Base-by-base conservation (phyloP, 2,329 filamentous ascomycete species). In the Ophiostoma quercus region DNA sequence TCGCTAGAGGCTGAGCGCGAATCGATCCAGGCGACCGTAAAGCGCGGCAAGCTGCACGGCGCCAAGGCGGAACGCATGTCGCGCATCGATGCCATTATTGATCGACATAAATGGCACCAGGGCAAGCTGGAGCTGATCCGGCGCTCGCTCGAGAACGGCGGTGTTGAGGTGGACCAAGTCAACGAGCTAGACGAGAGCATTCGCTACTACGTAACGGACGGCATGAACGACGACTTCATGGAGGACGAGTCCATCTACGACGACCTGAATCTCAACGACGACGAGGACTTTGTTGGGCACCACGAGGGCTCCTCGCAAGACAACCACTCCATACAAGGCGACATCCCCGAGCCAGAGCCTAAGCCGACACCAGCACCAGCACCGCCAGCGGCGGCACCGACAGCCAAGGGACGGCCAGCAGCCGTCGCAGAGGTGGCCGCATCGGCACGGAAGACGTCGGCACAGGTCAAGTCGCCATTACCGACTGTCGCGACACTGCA, bases 211-310 rank as follows among this genome's bases (percentile, higher is more conserved):
- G 93, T 98, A 67, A 89, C 94, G 69, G 93, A 95, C 78, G 93
- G 93, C 74, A 88, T 90, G 81, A 92, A 92, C 74, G 86, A 92
- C 65, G 94, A 98, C 77, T 98, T 92, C 80, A 90, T 92, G 79
- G 94, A 97, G 76, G 94, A 98, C 78, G 95, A 99, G 76, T 90
- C 88, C 73, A 90, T 99, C 79, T 99, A 98, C 82, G 93, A 99
- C 77, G 94, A 97, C 69, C 85, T 98, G 70, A 91, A 94, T 76
- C 87, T 99, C 62, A 90, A 96, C 72, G 93, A 96, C 75, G 95
- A 97, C 78, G 93, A 92, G 70, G 85, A 88, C 69, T 97, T 90
- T 76, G 95, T 94, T 74, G 88, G 97, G 84, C 84, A 82, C 74
- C 85, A 98, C 80, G 89, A 89, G 76, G 88, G 91, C 72, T 98